Evolutionary conservation across 1,139 yeast species (phyloP), one percentile per base, ranked within the genome.

Genomic region (Taphrina pruni): DNA sequence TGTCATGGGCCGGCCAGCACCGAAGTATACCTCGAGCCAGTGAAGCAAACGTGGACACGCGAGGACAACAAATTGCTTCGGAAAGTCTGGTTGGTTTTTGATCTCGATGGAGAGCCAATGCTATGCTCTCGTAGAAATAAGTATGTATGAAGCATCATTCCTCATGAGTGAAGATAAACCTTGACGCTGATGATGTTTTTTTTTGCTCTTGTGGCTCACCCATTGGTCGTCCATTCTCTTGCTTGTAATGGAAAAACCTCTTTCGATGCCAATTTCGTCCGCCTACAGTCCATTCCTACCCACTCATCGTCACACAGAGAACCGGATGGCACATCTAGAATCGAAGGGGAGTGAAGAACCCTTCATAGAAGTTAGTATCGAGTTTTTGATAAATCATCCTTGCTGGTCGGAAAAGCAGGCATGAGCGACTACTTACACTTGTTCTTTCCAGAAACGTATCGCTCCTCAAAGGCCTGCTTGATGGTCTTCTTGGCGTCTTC

Each of bases 401-500:
- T 26, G 32, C 32, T 26, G 4, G 32, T 26, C 4, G 32, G 32
- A 26, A 26, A 54, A 35, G 43, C 46, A 45, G 48, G 48, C 48
- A 45, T 20, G 26, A 26, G 14, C 48, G 8, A 6, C 21, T 14
- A 51, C 66, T 21, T 61, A 61, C 66, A 64, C 67, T 65, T 62
- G 66, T 66, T 65, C 65, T 69, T 69, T 43, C 71, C 71, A 36
- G 71, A 60, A 46, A 45, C 35, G 71, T 94, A 97, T 89, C 93
- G 92, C 86, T 94, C 97, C 87, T 94, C 99, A 81, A 94, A 94
- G 81, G 97, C 97, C 88, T 92, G 90, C 91, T 92, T 94, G 84
- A 95, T 92, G 82, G 89, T 93, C 88, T 94, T 94, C 90, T 93
- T 95, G 82, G 99, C 98, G 83, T 93, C 97, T 85, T 89, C 96